Percentiles rank a stretch among this genome's conserved stretches.
These are phyloP conservation scores for Capsella bursapastoris DNA, from an alignment of 345 rosid species.

Conservation along the genomic window DNA sequence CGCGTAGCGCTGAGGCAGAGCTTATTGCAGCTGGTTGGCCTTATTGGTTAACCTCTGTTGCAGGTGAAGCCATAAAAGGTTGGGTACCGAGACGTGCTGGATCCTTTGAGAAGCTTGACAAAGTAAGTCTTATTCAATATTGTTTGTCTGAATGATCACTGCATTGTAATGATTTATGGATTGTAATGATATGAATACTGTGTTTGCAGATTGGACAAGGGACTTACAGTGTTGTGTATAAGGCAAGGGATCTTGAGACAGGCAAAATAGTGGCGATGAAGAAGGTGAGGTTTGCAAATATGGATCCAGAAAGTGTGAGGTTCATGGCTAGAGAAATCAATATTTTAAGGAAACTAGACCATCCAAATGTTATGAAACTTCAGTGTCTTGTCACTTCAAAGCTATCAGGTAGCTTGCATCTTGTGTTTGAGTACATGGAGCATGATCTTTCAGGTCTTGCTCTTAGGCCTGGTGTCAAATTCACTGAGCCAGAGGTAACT, in stretches of 20 bases:
- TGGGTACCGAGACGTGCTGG: conserved; percentile 80
- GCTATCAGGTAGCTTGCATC: conserved; percentile 76
- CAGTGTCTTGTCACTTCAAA: conserved; percentile 80
- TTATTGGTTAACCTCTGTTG: conserved; percentile 81
- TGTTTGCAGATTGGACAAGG: conserved; percentile 90
- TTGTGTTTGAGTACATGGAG: conserved; percentile 95
- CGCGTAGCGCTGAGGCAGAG: conserved; percentile 55
- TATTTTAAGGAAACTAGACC: conserved; percentile 76
- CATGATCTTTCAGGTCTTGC: conserved; percentile 90
- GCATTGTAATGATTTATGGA: background rate
- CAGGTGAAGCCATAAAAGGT: conserved; percentile 84
- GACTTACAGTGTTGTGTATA: conserved; percentile 87
- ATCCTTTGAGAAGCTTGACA: conserved; percentile 81
- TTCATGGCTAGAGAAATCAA: conserved; percentile 96
- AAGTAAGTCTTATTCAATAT: conserved; percentile 52
- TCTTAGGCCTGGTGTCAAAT: conserved; percentile 72
- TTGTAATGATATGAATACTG: conserved; percentile 10
- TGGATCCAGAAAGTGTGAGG: conserved; percentile 92
- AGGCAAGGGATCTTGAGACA: conserved; percentile 72
- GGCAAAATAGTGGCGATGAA: conserved; percentile 85
- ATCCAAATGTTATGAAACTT: conserved; percentile 90
- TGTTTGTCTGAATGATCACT: background rate
- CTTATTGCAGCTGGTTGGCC: conserved; percentile 86
- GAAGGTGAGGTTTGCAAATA: conserved; percentile 83
- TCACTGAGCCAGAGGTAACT: conserved; percentile 80